Conservation (phyloP, 2,329 filamentous ascomycete species). For the Pseudogymnoascus sp. region DNA sequence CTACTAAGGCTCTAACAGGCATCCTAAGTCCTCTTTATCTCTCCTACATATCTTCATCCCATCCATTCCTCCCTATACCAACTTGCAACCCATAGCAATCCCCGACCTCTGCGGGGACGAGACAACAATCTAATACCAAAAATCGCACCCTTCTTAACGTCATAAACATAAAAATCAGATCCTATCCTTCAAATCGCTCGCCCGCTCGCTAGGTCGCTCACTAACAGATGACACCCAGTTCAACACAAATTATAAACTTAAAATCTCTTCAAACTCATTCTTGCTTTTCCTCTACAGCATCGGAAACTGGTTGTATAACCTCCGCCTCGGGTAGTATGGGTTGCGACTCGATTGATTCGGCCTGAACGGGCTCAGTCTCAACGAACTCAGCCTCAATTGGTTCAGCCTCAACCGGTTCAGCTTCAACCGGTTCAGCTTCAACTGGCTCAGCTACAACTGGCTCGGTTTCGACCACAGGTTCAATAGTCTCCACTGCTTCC, state of each 20-base stretch:
- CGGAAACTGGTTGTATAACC: neutral
- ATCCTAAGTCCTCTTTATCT: neutral
- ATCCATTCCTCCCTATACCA: neutral
- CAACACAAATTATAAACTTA: neutral
- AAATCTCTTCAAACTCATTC: neutral
- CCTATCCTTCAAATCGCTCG: conserved; percentile 1
- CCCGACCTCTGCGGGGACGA: neutral
- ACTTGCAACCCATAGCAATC: neutral
- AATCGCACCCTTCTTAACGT: neutral
- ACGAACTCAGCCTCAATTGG: neutral
- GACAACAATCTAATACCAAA: neutral
- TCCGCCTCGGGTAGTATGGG: neutral
- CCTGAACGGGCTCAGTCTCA: neutral
- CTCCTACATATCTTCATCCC: neutral
- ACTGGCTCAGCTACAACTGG: neutral
- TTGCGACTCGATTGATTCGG: neutral
- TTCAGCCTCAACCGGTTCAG: neutral
- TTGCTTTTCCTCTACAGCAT: neutral
- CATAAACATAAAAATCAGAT: neutral
- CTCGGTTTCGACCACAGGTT: neutral
- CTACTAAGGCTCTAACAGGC: neutral
- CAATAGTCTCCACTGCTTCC: neutral
- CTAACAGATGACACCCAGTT: neutral
- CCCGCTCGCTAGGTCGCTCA: conserved; percentile 5
- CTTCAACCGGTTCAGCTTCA: neutral